Evolutionary conservation across 2,329 filamentous ascomycete genomes (phyloP), one percentile per base, ranked within the genome.

Genomic region (Aspergillus aculeatinus): DNA sequence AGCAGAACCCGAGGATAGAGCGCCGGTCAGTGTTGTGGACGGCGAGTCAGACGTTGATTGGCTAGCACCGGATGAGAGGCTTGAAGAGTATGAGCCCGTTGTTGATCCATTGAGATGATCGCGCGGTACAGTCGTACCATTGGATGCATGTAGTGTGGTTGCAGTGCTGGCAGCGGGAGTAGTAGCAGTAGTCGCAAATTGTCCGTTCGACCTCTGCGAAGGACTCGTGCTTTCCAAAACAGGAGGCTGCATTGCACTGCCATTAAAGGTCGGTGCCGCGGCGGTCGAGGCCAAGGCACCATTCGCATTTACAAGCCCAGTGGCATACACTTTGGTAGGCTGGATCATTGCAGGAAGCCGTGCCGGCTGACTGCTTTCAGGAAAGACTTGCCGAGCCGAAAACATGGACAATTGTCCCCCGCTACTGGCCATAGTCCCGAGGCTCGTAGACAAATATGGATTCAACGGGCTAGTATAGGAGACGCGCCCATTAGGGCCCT

Each of bases 11-110:
- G 55, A n/a, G 31, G 58, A 48, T 21, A 35, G 9, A 25, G 67
- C 66, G 5, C 65, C 57, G 9, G 63, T 60, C 3, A 67, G 65
- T 6, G 67, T 63, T 19, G 74, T 71, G 5, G 72, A 68, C 0
- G 60, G 66, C 11, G 39, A 44, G 39, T 19, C 16, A 19, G 70
- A 73, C 42, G 66, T 71, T 44, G 65, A 65, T 33, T 65, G 64
- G 35, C 65, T 66, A 21, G 67, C 60, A 3, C 64, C 57, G 42
- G 70, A 68, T 21, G 65, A 62, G 48, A 69, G 55, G 11, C 71
- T 23, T 23, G 23, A 70, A 19, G 70, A 62, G 9, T 70, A 70
- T 5, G 68, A 16, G 53, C 29, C 16, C 4, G 0, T 19, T 19
- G n/a, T 44, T 5, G 16, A 44, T 5, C 6, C 14, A 19, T 16